Base-by-base conservation (phyloP, 176 grass and related monocot species). In the Urochloa ruziziensis region DNA sequence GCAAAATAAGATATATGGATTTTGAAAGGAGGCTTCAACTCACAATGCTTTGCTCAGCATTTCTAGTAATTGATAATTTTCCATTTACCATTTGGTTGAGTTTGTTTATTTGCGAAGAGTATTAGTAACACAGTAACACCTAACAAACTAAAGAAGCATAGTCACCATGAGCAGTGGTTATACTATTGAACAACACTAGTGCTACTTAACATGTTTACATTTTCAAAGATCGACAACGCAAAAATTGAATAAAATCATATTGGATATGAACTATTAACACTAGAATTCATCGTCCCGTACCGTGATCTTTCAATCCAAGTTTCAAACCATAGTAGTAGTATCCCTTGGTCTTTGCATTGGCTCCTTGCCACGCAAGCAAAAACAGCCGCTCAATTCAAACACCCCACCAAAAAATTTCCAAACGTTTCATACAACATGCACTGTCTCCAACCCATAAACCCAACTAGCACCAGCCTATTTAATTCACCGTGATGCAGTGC, bases 341-440 rank as follows among this genome's bases (percentile, higher is more conserved):
- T 53, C 49, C 21, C 18, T 21, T 21, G 4, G 49, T 16, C 21
- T n/a, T n/a, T n/a, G n/a, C 49, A 16, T 90, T 73, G 88, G 88
- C 13, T 63, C 49, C 61, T 33, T 64, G 29, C 23, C 6, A 19
- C 0, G 62, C 17, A 35, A 35, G 17, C 39, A 15, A 65, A 37
- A 66, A 66, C 33, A 36, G 18, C 17, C 33, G 18, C 33, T 4
- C 33, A 66, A 66, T 66, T 66, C 62, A 65, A 65, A 65, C 4
- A 4, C 27, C 62, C 16, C 62, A 36, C 32, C 62, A 21, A 66
- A 65, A 36, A 21, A 36, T 66, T 8, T 5, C 32, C 32, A 17
- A 4, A 66, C n/a, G n/a, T n/a, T n/a, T n/a, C n/a, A n/a, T n/a
- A n/a, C n/a, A n/a, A n/a, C n/a, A n/a, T 17, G 14, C 13, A 48